Conservation (phyloP, 2,329 filamentous ascomycete species). For the Cytospora leucostoma region DNA sequence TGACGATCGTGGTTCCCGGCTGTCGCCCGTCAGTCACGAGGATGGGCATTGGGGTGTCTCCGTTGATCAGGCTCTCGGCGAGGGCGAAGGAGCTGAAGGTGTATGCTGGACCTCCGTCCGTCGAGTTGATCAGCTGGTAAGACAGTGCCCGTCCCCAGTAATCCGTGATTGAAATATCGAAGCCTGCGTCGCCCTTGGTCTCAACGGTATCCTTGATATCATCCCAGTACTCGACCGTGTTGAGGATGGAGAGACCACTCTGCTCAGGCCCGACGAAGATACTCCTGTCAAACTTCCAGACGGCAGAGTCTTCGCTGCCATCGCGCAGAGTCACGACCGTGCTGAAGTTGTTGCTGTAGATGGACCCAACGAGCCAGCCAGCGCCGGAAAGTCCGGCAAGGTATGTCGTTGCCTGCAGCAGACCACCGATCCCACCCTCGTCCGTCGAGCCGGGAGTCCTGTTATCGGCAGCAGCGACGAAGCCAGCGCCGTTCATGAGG, state of each 20-base stretch:
- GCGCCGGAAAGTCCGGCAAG: constrained; percentile 80
- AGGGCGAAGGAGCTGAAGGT: constrained; percentile 73
- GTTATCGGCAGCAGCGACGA: constrained; percentile 75
- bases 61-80: constrained; percentile 45
- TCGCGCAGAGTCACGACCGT: constrained; percentile 60
- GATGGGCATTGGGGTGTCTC: constrained; percentile 50
- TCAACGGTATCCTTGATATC: constrained; percentile 59
- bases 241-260: constrained; percentile 32
- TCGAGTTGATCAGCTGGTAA: constrained; percentile 80
- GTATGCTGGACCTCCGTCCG: constrained; percentile 71
- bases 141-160: constrained; percentile 87
- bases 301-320: constrained; percentile 37
- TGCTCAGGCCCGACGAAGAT: constrained; percentile 39
- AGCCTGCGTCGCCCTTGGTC: constrained; percentile 64
- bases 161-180: constrained; percentile 75
- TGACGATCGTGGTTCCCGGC: constrained; percentile 46
- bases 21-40: constrained; percentile 51
- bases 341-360: constrained; percentile 83
- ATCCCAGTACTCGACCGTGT: constrained; percentile 55
- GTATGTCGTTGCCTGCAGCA: constrained; percentile 81
- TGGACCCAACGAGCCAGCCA: constrained; percentile 80
- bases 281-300: constrained; percentile 40
- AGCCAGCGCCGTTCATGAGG: constrained; percentile 81
- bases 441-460: constrained; percentile 64
- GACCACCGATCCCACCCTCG: constrained; percentile 71